phyloP scores from a whole-genome alignment of 1,284 basidiomycete species.

The Cryptococcus jaspeensis region DNA sequence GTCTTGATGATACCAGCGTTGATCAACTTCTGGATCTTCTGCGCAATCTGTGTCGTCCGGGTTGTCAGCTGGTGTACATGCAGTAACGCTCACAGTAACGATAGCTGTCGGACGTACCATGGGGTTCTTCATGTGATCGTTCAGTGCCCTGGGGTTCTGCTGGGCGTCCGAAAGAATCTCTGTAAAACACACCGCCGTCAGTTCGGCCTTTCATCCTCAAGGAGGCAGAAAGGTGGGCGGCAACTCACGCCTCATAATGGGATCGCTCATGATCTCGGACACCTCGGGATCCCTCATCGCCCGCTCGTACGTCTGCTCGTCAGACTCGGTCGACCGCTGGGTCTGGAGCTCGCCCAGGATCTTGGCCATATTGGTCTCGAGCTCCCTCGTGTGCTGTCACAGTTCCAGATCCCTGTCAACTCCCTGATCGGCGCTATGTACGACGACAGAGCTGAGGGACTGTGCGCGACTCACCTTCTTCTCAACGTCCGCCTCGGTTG shows the following conservation, averaged over 20 bases:
- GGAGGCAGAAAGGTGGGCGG: background rate
- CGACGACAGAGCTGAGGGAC: no score
- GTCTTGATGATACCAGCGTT: constrained; percentile 72
- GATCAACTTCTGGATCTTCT: constrained; percentile 71
- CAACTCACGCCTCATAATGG: constrained; percentile 32
- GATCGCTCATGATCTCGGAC: constrained; percentile 59
- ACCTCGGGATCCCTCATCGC: constrained; percentile 98
- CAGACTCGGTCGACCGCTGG: constrained; percentile 81
- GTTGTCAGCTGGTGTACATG: background rate
- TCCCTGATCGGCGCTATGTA: background rate
- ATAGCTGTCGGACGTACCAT: constrained; percentile 44
- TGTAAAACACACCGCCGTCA: background rate
- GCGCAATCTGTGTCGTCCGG: constrained; percentile 19
- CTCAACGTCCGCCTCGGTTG: constrained; percentile 70
- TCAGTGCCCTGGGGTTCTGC: constrained; percentile 79
- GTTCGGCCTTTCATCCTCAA: background rate
- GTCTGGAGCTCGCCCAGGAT: constrained; percentile 75
- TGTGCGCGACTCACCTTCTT: constrained; percentile 55
- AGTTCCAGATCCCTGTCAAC: background rate
- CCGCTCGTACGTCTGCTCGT: constrained; percentile 87
- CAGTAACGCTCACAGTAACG: no score
- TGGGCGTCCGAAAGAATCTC: constrained; percentile 95
- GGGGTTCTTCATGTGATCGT: constrained; percentile 97
- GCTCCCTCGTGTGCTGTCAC: constrained; percentile 67
- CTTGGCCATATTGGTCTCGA: constrained; percentile 74